These are phyloP conservation scores for Nemania abortiva DNA, from an alignment of 2,329 filamentous ascomycete genomes.

Conservation along the genomic window DNA sequence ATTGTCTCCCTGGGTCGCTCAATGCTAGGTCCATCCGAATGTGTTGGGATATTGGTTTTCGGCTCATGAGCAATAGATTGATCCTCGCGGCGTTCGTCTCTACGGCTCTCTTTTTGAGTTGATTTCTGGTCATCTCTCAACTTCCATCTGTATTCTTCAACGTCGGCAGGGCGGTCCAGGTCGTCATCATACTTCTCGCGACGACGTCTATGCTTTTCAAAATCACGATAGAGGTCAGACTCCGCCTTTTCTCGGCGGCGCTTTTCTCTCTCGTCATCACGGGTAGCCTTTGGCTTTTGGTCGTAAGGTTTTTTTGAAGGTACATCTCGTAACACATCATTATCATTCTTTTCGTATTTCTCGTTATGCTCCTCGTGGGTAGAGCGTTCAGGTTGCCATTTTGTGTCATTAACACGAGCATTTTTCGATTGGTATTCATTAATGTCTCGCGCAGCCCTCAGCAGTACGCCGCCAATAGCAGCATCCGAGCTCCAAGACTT, in stretches of 20 bases:
- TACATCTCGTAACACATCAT: conserved; percentile 46
- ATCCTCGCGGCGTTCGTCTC: conserved; percentile 37
- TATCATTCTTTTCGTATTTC: conserved; percentile 44
- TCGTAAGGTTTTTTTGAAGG: conserved; percentile 44
- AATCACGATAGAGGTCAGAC: conserved; percentile 38
- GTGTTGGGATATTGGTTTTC: conserved; percentile 48
- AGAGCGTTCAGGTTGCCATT: conserved; percentile 47
- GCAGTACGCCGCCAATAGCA: conserved; percentile 64
- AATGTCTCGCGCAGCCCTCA: conserved; percentile 54
- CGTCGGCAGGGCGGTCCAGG: conserved; percentile 48
- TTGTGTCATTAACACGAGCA: conserved; percentile 51
- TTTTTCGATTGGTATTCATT: conserved; percentile 49
- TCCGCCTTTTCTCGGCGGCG: conserved; percentile 41
- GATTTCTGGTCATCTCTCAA: conserved; percentile 39
- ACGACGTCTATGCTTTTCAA: conserved; percentile 41
- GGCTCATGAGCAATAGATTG: conserved; percentile 37
- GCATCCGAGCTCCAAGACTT: conserved; percentile 61
- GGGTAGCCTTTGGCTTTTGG: conserved; percentile 41
- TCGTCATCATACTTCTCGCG: conserved; percentile 49
- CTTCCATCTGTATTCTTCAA: conserved; percentile 42
- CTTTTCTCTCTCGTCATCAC: conserved; percentile 41
- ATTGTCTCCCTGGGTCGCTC: conserved; percentile 52
- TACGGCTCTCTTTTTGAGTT: conserved; percentile 49
- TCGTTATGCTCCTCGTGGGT: conserved; percentile 39
- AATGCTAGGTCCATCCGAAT: conserved; percentile 44